Evolutionary conservation across 2,329 filamentous ascomycete genomes (phyloP).

Genomic region (Alternaria ventricosa): DNA sequence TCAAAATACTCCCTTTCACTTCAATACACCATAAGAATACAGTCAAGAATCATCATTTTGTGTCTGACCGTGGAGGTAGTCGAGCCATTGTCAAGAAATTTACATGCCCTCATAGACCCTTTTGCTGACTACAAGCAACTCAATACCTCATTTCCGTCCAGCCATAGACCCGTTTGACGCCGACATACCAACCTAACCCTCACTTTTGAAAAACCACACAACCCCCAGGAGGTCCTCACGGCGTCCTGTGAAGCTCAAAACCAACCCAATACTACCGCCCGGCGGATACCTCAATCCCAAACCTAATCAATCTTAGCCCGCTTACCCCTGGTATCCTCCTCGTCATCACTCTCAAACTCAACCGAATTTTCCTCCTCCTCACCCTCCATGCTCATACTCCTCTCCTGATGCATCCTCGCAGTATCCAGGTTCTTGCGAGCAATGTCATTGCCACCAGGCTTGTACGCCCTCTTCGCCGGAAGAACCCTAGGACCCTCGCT

Average conservation of each 20-base stretch:
- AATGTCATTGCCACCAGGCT: conserved; percentile 39
- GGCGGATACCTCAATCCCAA: not conserved
- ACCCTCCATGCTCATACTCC: conserved; percentile 7
- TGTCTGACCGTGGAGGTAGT: not conserved
- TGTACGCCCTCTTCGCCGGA: conserved; percentile 24
- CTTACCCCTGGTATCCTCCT: conserved; percentile 1
- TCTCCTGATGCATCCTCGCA: conserved; percentile 18
- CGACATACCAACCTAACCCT: not conserved
- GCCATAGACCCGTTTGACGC: conserved; percentile 1
- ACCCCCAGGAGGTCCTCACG: not conserved
- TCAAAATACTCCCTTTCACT: not conserved
- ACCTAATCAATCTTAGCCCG: not conserved
- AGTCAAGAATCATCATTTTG: conserved; percentile 8
- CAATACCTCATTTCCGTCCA: not conserved
- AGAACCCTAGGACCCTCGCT: conserved; percentile 4
- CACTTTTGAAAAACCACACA: not conserved
- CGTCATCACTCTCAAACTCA: conserved; percentile 14
- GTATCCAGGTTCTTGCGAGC: conserved; percentile 31
- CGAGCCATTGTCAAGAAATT: not conserved
- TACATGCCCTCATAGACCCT: not conserved
- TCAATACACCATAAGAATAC: not conserved
- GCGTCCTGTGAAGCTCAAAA: not conserved
- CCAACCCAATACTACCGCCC: not conserved
- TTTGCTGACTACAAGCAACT: not conserved
- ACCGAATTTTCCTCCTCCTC: conserved; percentile 10